Evolutionary conservation across 2,329 filamentous ascomycete species (phyloP).

Genomic region (Macroventuria anomochaeta): DNA sequence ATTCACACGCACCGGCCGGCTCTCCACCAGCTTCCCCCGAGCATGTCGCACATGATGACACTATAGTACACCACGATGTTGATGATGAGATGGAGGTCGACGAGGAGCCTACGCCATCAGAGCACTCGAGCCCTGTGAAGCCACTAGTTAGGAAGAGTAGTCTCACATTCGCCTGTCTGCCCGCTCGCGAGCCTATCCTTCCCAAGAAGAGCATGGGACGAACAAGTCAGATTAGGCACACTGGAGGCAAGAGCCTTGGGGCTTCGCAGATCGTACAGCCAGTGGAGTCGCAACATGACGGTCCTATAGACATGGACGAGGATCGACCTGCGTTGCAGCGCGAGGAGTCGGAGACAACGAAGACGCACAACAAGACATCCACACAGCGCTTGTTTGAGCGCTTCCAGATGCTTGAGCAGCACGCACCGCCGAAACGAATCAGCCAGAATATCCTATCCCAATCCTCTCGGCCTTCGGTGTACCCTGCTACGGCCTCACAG

Average conservation of each 20-base stretch:
- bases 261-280: constrained; percentile 45
- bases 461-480: constrained; percentile 16
- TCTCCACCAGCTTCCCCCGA: constrained; percentile 34
- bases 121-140: constrained; percentile 75
- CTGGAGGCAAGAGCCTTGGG: constrained; percentile 73
- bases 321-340: constrained; percentile 46
- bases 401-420: constrained; percentile 75
- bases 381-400: constrained; percentile 92
- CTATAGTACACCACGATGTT: constrained; percentile 39
- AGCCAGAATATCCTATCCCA: constrained; percentile 47
- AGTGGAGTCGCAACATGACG: constrained; percentile 53
- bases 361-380: constrained; percentile 82
- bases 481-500: constrained; percentile 23
- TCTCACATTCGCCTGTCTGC: constrained; percentile 90
- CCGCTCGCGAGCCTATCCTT: constrained; percentile 84
- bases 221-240: constrained; percentile 77
- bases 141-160: constrained; percentile 90
- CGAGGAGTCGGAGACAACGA: constrained; percentile 61
- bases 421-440: constrained; percentile 43
- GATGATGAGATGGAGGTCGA: constrained; percentile 54
- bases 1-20: constrained; percentile 31
- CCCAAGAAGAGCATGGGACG: constrained; percentile 83
- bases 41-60: constrained; percentile 33
- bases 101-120: constrained; percentile 69
- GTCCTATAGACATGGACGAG: constrained; percentile 61